Conservation (phyloP, 768 basidiomycete genomes). For the Boletus sp. region DNA sequence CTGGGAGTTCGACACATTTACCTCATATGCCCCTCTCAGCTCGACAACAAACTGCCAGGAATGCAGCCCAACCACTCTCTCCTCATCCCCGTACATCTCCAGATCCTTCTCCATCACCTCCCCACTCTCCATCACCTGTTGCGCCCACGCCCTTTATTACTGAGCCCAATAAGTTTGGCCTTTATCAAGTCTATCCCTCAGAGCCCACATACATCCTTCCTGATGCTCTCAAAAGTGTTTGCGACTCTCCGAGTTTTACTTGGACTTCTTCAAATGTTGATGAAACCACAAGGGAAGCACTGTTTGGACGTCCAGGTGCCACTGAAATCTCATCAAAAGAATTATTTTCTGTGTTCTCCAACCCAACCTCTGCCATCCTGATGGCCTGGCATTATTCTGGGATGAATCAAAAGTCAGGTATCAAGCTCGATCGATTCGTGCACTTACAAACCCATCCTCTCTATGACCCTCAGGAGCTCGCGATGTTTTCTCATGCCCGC, state of each 20-base stretch:
- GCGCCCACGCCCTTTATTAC: too few relatives aligned
- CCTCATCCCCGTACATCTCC: not conserved
- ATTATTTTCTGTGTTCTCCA: conserved; percentile 14
- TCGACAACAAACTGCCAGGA: not conserved
- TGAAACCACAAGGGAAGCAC: too few relatives aligned
- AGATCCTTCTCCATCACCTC: not conserved
- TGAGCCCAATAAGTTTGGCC: too few relatives aligned
- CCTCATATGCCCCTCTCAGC: not conserved
- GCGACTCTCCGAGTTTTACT: not conserved
- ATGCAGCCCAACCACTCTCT: not conserved
- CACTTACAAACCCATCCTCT: conserved; percentile 7
- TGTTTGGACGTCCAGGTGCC: not conserved
- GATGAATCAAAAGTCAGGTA: conserved; percentile 27
- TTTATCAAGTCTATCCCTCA: too few relatives aligned
- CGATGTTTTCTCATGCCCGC: too few relatives aligned
- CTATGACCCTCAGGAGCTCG: not conserved
- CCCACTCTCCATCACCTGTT: not conserved
- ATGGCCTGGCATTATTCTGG: conserved; percentile 33
- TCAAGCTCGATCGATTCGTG: conserved; percentile 26
- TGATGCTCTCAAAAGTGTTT: too few relatives aligned
- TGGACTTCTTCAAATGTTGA: too few relatives aligned
- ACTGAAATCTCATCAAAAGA: not conserved
- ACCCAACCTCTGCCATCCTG: conserved; percentile 24
- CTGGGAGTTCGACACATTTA: not conserved
- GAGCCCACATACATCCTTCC: too few relatives aligned